Percentiles rank a stretch among this genome's conserved stretches.
Evolutionary conservation across 495 filamentous ascomycete genomes (phyloP).

Genomic region (Aspergillus campestris): DNA sequence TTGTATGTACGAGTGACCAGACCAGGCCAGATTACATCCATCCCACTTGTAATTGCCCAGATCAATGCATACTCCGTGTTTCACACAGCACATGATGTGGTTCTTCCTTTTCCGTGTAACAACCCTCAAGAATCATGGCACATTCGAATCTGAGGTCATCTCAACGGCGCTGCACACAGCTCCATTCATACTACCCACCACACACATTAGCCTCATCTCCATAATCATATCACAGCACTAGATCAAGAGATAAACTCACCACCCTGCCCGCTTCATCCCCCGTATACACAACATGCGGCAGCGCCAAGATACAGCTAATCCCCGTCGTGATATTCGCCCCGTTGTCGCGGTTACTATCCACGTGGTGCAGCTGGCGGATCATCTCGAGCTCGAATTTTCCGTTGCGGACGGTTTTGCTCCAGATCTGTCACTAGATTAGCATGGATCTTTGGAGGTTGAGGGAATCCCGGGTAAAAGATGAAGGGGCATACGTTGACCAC

Average conservation of each 20-base stretch:
- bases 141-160: no score
- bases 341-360: constrained; percentile 61
- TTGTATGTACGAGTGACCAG: no score
- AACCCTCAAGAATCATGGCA: no score
- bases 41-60: no score
- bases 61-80: no score
- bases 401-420: constrained; percentile 43
- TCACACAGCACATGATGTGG: no score
- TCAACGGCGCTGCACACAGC: constrained; percentile 60
- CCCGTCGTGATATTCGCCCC: constrained; percentile 71
- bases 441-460: not conserved
- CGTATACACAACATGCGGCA: constrained; percentile 79
- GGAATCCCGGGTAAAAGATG: not conserved
- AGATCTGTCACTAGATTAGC: constrained; percentile 29
- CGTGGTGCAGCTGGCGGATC: constrained; percentile 75
- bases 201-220: constrained; percentile 16
- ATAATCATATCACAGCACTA: no score
- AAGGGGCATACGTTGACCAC: constrained; percentile 58
- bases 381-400: constrained; percentile 52
- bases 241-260: constrained; percentile 32
- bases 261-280: constrained; percentile 87
- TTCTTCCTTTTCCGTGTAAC: no score
- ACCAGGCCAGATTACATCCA: no score
- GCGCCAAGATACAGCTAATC: constrained; percentile 80
- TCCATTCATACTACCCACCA: constrained; percentile 70